Evolutionary conservation across 2,329 filamentous ascomycete species (phyloP), one percentile per base, ranked within the genome.

Genomic region (Capronia americana): DNA sequence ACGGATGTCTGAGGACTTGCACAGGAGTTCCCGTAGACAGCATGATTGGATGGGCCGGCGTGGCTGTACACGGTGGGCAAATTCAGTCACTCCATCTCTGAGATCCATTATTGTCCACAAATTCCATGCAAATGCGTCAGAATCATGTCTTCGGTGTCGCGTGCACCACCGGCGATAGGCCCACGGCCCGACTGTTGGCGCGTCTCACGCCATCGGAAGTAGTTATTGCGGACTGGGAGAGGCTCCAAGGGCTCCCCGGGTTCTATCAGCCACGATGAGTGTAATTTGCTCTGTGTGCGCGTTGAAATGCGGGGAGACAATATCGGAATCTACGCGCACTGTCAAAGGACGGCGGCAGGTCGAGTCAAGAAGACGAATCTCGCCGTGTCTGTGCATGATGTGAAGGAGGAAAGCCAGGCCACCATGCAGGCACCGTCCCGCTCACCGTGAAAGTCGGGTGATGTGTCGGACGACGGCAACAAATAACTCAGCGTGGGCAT

Each of bases 291-390:
- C 3, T 14, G 20, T 51, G 7, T 2, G 26, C 26, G 8, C 11
- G 17, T 30, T 10, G 53, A 55, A 55, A 32, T 23, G 53, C 53
- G 53, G 53, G 53, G 53, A 26, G 20, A 55, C n/a, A 30, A 5
- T 34, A 12, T 34, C 53, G 26, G 51, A n/a, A 14, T 5, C 24
- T 28, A 20, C 11, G n/a, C 4, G 5, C 3, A 8, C 10, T 20
- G 20, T 14, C 48, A 51, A 23, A 51, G 48, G 38, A 44, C 8
- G 17, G 5, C 17, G 14, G 5, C 20, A 26, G 23, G 20, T 26
- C 23, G 48, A 26, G 24, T 44, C 20, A 4, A 14, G 23, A 24
- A 12, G 10, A 20, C 20, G 48, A 51, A 14, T 26, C 24, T 24
- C 24, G 48, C 48, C 48, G 48, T 12, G 24, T 26, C 48, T 12